Evolutionary conservation across 768 basidiomycete genomes (phyloP), one percentile per base, ranked within the genome.

Genomic region (Trametes punicea): DNA sequence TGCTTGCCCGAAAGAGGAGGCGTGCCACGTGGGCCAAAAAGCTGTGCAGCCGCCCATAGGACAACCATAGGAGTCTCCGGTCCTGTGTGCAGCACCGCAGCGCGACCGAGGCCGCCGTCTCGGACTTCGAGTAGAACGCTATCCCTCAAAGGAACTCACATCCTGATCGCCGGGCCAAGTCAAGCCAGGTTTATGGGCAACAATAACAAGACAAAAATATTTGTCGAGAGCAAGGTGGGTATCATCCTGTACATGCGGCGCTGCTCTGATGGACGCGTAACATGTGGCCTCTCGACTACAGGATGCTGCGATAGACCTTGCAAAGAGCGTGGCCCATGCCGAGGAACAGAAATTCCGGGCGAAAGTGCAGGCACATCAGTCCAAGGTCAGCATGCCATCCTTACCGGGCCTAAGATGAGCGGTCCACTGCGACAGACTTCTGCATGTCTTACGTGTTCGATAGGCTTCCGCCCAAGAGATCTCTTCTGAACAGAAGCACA

Each of bases 281-380:
- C 33, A 46, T 21, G 42, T 16, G 20, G 2, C n/a, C 13, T 7
- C 15, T 29, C 11, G 18, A 57, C 15, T 42, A n/a, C 30, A 67
- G 65, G 62, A 63, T 50, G 52, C 42, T 16, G 65, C 63, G 16
- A 36, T 67, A 40, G 52, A 60, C 20, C 47, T 67, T 15, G 65
- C 65, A 6, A 54, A 33, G 30, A 54, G 47, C 39, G 61, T 67
- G 29, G 60, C 52, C 16, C 58, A 63, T 5, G 34, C 52, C 11
- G 53, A 57, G 34, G 65, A 67, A 47, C 54, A 57, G 15, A 67
- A 62, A 29, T 48, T 59, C 1, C 54, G 53, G n/a, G 46, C 45
- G 30, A 63, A 59, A 30, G 41, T 60, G 2, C 52, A 58, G n/a
- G 58, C 30, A 23, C 58, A 52, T 41, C 62, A 59, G 33, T 15